Evolutionary conservation across 805 yeast species (phyloP).

Genomic region (Komagataella pastoris): DNA sequence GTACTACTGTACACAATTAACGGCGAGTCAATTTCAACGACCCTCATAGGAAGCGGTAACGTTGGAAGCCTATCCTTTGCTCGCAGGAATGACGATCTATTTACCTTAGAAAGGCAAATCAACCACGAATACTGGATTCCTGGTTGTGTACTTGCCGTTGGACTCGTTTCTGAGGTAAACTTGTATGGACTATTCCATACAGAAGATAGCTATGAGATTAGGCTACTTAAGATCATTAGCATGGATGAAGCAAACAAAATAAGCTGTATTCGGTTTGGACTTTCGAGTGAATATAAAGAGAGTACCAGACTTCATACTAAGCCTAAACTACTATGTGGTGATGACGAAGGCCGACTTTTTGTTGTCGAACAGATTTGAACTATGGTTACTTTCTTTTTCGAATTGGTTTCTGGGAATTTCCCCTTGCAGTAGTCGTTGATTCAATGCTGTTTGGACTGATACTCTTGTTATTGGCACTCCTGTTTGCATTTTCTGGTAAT

Average conservation of each 20-base stretch:
- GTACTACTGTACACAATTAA: constrained; percentile 36
- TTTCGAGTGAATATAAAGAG: not conserved
- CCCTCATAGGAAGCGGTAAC: not conserved
- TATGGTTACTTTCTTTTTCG: not conserved
- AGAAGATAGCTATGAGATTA: not conserved
- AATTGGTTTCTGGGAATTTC: not conserved
- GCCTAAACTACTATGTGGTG: constrained; percentile 38
- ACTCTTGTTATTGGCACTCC: not conserved
- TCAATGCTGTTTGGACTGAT: not conserved
- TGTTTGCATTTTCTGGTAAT: not conserved
- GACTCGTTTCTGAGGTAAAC: not conserved
- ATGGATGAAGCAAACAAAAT: not conserved
- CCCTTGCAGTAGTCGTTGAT: not conserved
- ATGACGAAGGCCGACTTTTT: constrained; percentile 35
- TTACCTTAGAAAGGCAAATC: not conserved
- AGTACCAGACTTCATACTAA: not conserved
- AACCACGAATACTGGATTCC: not conserved
- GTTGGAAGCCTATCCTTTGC: not conserved
- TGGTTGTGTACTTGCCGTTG: not conserved
- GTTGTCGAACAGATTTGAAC: constrained; percentile 4
- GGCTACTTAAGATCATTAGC: not conserved
- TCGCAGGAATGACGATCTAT: not conserved
- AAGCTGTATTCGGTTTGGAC: not conserved
- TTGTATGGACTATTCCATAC: not conserved
- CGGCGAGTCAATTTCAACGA: constrained; percentile 22